These are phyloP conservation scores for Anacardium occidentale DNA, from an alignment of 345 rosid genomes.

Conservation along the genomic window DNA sequence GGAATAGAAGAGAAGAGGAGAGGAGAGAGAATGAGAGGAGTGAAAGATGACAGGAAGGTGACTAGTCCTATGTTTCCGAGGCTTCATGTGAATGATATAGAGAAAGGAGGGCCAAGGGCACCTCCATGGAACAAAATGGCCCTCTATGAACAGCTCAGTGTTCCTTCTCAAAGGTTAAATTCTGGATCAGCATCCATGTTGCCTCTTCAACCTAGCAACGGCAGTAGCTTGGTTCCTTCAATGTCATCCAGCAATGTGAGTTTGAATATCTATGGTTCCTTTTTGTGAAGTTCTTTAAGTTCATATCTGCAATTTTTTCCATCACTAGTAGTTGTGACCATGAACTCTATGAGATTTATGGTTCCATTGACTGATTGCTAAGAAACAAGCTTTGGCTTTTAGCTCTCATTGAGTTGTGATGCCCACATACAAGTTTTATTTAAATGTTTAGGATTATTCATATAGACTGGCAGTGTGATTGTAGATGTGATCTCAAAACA, in stretches of 20 bases:
- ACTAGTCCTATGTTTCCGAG: constrained; percentile 63
- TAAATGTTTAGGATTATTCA: background rate
- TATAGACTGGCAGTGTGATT: background rate
- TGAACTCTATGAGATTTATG: constrained; percentile 6
- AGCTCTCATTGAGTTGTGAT: background rate
- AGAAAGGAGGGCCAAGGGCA: constrained; percentile 62
- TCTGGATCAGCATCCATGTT: constrained; percentile 32
- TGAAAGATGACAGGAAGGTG: constrained; percentile 44
- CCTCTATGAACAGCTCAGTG: constrained; percentile 60
- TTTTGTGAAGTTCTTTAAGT: background rate
- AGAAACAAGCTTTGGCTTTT: background rate
- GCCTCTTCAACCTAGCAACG: constrained; percentile 37
- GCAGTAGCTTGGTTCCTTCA: constrained; percentile 36
- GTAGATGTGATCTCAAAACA: background rate
- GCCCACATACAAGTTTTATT: background rate
- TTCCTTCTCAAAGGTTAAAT: constrained; percentile 51
- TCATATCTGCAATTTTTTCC: constrained; percentile 6
- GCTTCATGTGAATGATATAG: constrained; percentile 66
- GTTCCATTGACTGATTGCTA: constrained; percentile 2
- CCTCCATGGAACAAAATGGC: constrained; percentile 87
- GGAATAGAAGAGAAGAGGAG: constrained; percentile 10
- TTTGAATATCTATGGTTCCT: constrained; percentile 11
- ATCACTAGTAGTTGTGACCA: background rate
- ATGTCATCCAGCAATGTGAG: constrained; percentile 41
- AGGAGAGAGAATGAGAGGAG: constrained; percentile 35